Evolutionary conservation across 2,329 filamentous ascomycete genomes (phyloP).

Genomic region (Pseudopithomyces chartarum): DNA sequence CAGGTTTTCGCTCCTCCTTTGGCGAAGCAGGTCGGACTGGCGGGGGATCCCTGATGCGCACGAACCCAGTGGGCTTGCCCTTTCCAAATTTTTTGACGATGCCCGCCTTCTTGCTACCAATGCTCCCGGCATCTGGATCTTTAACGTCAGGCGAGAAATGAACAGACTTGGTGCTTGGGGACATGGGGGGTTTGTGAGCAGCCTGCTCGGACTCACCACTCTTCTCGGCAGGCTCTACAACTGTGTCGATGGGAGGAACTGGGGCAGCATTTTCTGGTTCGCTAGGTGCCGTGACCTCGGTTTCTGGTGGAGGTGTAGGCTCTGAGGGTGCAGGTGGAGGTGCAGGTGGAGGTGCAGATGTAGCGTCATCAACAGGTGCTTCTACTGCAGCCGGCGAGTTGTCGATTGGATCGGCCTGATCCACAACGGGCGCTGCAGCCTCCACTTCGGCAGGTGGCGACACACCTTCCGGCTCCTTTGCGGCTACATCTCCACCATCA

Average conservation of each 20-base stretch:
- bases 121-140: conserved; percentile 37
- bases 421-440: conserved; percentile 6
- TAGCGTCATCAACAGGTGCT: conserved; percentile 9
- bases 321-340: neutral
- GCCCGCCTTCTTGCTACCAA: conserved; percentile 33
- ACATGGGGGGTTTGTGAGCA: conserved; percentile 38
- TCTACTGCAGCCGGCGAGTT: conserved; percentile 9
- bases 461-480: conserved; percentile 7
- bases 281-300: conserved; percentile 2
- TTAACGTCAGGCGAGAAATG: conserved; percentile 47
- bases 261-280: conserved; percentile 19
- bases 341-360: neutral
- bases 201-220: conserved; percentile 45
- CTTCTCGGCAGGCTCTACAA: conserved; percentile 29
- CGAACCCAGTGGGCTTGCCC: conserved; percentile 37
- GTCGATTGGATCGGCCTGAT: neutral
- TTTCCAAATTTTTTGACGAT: conserved; percentile 31
- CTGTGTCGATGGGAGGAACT: conserved; percentile 9
- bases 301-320: neutral
- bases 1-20: conserved; percentile 38
- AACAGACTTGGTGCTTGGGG: conserved; percentile 38
- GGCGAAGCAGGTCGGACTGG: conserved; percentile 22
- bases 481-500: conserved; percentile 6
- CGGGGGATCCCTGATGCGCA: conserved; percentile 35
- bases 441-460: conserved; percentile 15